Base-by-base conservation (phyloP, 306 rosid genomes). In the Acmispon strigosus region DNA sequence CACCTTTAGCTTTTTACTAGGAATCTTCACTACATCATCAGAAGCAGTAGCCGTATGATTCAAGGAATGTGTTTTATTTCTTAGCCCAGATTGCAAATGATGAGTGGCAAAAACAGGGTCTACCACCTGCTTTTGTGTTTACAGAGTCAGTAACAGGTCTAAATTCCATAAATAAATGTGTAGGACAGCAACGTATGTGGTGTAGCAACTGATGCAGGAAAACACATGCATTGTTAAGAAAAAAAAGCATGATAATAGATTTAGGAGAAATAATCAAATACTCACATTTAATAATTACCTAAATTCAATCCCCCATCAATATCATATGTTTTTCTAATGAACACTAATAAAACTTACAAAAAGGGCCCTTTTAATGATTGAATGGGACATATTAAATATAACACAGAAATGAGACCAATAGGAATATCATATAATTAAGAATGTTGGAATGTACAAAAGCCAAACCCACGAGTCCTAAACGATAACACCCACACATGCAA, bases 51-150 rank as follows among this genome's bases (percentile, higher is more conserved):
- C 60, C 3, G 24, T 58, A 34, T 48, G 61, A 72, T 27, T 76
- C 22, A 74, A 37, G 13, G 72, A 50, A 72, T 58, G 44, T 34
- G 49, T 82, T 81, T 73, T 81, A 66, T 71, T 54, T 77, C 72
- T 88, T 66, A 84, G 69, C 53, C 51, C 59, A 11, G 81, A 74
- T 48, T 76, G 82, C 81, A 90, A 72, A 78, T 4, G 62, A 47
- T 44, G 61, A 22, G 80, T 41, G 43, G 82, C 73, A 52, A 83
- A 44, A 72, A 85, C 88, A n/a, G 94, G 91, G 58, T 83, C 87
- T 34, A 87, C 81, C 85, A 88, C 84, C 97, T 93, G 90, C 80
- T 73, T 67, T 72, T 53, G 44, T n/a, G 53, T 61, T 62, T 44
- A 12, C 39, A 72, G 13, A 78, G 69, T 76, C 67, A 81, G n/a